phyloP scores from a whole-genome alignment of 192 early-diverging fungal genomes.

The Ambispora gerdemannii region DNA sequence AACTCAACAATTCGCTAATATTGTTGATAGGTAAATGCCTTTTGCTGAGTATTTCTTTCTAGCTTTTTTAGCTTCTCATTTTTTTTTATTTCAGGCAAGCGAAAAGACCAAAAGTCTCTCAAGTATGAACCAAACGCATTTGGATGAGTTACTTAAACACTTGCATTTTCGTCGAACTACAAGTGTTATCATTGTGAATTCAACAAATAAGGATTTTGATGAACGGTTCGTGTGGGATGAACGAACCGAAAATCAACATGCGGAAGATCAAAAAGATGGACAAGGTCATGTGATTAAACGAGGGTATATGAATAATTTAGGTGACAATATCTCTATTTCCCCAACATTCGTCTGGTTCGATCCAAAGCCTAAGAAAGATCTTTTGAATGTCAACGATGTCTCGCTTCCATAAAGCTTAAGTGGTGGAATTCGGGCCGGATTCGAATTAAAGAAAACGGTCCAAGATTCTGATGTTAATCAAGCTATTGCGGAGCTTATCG shows the following conservation, averaged over 20 bases:
- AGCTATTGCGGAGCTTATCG: slow-evolving; percentile 19
- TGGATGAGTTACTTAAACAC: slow-evolving; percentile 6
- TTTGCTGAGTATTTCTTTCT: too few relatives aligned
- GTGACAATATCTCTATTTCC: slow-evolving; percentile 22
- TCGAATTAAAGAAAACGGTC: slow-evolving; percentile 18
- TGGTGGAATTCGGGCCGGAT: slow-evolving; percentile 23
- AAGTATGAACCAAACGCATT: too few relatives aligned
- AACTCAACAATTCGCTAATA: too few relatives aligned
- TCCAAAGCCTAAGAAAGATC: slow-evolving; percentile 23
- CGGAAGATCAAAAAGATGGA: slow-evolving; percentile 14
- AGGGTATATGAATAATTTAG: slow-evolving; percentile 22
- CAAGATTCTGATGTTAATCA: slow-evolving; percentile 15
- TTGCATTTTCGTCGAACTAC: slow-evolving; percentile 5
- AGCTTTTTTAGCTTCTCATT: too few relatives aligned
- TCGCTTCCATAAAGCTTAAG: slow-evolving; percentile 14
- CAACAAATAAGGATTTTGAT: slow-evolving; percentile 26
- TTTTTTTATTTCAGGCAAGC: too few relatives aligned
- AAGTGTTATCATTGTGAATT: slow-evolving; percentile 9
- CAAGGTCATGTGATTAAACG: slow-evolving; percentile 6
- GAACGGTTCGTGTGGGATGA: slow-evolving; percentile 21
- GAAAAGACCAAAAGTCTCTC: too few relatives aligned
- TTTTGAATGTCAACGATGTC: slow-evolving; percentile 18
- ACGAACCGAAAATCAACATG: slow-evolving; percentile 20
- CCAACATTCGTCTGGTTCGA: background rate
- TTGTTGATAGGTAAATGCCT: too few relatives aligned